Percentiles rank a stretch among this genome's conserved stretches.
Conservation (phyloP, 2,329 filamentous ascomycete genomes). For the Cladobotryum protrusum region DNA sequence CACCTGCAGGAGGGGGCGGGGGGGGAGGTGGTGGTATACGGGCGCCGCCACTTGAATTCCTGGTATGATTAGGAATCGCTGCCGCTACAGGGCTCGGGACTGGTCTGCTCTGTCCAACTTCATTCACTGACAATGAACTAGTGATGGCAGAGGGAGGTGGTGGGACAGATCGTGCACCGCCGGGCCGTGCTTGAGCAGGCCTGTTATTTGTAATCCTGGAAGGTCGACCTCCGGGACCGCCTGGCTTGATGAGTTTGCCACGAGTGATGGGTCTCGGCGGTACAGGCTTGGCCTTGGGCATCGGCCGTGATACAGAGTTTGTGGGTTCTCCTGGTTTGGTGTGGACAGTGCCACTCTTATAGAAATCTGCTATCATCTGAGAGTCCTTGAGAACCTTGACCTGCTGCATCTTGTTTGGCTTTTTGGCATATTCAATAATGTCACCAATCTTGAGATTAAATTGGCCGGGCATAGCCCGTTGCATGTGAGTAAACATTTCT, state of each 20-base stretch:
- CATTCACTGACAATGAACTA: slow-evolving; percentile 19
- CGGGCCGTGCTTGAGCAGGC: slow-evolving; percentile 38
- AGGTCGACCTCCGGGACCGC: slow-evolving; percentile 75
- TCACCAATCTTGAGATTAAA: slow-evolving; percentile 80
- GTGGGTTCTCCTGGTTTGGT: slow-evolving; percentile 78
- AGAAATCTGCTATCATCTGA: slow-evolving; percentile 67
- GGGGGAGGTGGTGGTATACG: slow-evolving; percentile 61
- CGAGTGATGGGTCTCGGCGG: slow-evolving; percentile 86
- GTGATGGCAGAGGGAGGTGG: slow-evolving; percentile 28
- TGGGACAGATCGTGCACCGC: slow-evolving; percentile 24
- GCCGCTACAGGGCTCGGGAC: slow-evolving; percentile 13
- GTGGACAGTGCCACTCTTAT: slow-evolving; percentile 91
- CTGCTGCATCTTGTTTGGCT: slow-evolving; percentile 82
- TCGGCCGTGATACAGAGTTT: slow-evolving; percentile 74
- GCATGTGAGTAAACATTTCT: slow-evolving; percentile 91
- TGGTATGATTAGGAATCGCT: slow-evolving; percentile 43
- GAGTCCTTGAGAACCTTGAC: slow-evolving; percentile 92
- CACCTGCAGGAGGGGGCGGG: slow-evolving; percentile 37
- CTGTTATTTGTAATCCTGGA: slow-evolving; percentile 59
- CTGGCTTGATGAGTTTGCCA: slow-evolving; percentile 85
- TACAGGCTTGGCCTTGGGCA: slow-evolving; percentile 79
- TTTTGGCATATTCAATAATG: slow-evolving; percentile 92
- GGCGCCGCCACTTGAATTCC: slow-evolving; percentile 47
- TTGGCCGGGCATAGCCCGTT: slow-evolving; percentile 69
- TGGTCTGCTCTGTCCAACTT: slow-evolving; percentile 3